Evolutionary conservation across 2,329 filamentous ascomycete genomes (phyloP), one percentile per base, ranked within the genome.

Genomic region (Fusarium marasasianum): DNA sequence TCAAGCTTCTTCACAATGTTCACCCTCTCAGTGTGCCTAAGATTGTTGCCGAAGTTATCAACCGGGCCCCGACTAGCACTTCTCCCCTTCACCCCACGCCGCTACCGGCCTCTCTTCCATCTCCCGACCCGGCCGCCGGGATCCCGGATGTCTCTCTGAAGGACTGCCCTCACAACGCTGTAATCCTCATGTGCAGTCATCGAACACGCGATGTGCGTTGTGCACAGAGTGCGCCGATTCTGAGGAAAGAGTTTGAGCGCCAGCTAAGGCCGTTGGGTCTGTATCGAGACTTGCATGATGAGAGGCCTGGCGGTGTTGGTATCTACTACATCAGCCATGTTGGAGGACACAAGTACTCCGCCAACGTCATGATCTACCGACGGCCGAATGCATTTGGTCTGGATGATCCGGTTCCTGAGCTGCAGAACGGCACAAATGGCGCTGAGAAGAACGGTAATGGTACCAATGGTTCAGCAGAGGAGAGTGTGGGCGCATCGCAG

Each of bases 321-420:
- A 94, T 99, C 74, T 98, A 98, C 84, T 98, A 98, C 81, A 97
- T 98, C 80, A 96, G 91, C 76, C 96, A 99, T 80, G 95, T 98
- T 6, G 96, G 96, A 35, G 96, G 96, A 1, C 96, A 99, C 86
- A 98, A 98, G 85, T 98, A 97, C 84, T 91, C 92, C 53, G 96
- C 96, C 35, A 99, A 99, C 79, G 91, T 98, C 77, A 93, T 99
- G 86, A 87, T 99, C 3, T 98, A 99, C 82, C 89, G 96, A 15
- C 88, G 88, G 61, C 86, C 85, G 12, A 86, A 90, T 76, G 86
- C 89, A 2, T 91, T 90, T 78, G 88, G 88, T 1, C 76, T 88
- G 47, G 88, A 90, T 64, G 83, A 83, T 5, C 76, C 81, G 43
- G 76, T 81, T 54, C 33, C 29, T 29, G 50, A 75, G 80, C 60